Percentiles rank a stretch among this genome's conserved stretches.
Evolutionary conservation across 2,329 filamentous ascomycete species (phyloP).

Genomic region (Pseudogymnoascus verrucosus): DNA sequence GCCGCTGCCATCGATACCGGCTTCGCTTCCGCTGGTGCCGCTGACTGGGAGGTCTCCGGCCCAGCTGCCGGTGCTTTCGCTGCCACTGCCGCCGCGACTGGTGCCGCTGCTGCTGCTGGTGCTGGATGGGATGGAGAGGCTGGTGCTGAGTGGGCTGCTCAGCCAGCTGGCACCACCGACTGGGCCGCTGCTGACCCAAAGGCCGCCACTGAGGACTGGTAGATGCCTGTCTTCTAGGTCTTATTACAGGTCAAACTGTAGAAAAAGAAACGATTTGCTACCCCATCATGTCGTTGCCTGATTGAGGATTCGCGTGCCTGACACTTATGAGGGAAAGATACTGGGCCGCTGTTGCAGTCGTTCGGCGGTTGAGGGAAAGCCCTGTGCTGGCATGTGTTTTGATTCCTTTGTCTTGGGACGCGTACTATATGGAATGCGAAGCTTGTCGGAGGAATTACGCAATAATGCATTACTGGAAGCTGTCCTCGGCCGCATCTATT

Average conservation of each 20-base stretch:
- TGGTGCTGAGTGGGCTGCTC: conserved; percentile 42
- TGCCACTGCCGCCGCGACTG: conserved; percentile 44
- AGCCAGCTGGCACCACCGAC: conserved; percentile 36
- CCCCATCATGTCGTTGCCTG: conserved; percentile 17
- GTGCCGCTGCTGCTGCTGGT: conserved; percentile 55
- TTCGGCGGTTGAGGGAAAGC: conserved; percentile 75
- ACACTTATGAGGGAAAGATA: conserved; percentile 99
- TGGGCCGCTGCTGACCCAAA: conserved; percentile 46
- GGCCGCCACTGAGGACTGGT: conserved; percentile 27
- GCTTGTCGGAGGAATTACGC: conserved; percentile 7
- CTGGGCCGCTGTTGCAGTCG: conserved; percentile 46
- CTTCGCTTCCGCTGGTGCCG: conserved; percentile 49
- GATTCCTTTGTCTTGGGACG: conserved; percentile 9
- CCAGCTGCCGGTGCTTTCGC: conserved; percentile 55
- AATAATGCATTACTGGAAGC: conserved; percentile 8
- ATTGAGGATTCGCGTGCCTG: conserved; percentile 48
- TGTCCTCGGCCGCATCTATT: conserved; percentile 7
- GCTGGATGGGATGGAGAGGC: conserved; percentile 53
- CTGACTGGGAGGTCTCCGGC: conserved; percentile 75
- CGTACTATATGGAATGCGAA: conserved; percentile 9
- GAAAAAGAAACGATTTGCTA: conserved; percentile 17
- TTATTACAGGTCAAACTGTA: conserved; percentile 12
- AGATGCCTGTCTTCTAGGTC: conserved; percentile 17
- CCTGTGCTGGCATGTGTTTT: conserved; percentile 59
- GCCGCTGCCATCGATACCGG: conserved; percentile 69